phyloP scores from a whole-genome alignment of 139 green algal genomes.

The Asterochloris erici region DNA sequence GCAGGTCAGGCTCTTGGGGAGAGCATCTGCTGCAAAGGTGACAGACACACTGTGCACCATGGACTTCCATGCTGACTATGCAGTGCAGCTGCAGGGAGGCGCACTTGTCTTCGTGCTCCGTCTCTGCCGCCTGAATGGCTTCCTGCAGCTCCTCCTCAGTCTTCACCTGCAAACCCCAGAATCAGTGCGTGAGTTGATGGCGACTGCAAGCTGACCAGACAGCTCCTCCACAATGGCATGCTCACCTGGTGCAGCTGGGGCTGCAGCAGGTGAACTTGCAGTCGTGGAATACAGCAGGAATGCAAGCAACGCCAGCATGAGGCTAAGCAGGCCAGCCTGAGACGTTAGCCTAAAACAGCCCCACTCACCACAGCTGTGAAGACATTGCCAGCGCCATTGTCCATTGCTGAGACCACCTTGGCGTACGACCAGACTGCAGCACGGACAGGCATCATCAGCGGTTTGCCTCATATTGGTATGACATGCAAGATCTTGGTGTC shows the following conservation, averaged over 20 bases:
- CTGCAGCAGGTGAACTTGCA: too few species aligned
- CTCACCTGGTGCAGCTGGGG: too few species aligned
- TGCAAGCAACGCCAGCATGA: too few species aligned
- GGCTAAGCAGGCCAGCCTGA: too few species aligned
- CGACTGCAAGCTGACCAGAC: too few species aligned
- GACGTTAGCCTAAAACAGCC: too few species aligned
- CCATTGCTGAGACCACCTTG: conserved; percentile 44
- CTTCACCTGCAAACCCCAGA: conserved; percentile 28
- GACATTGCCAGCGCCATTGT: conserved; percentile 48
- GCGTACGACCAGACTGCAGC: conserved; percentile 68
- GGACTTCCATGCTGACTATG: background rate
- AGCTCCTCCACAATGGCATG: too few species aligned
- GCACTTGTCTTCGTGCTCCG: conserved; percentile 32
- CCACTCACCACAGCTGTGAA: background rate
- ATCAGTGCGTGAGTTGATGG: background rate
- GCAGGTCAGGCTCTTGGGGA: too few species aligned
- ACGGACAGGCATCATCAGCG: background rate
- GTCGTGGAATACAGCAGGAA: too few species aligned
- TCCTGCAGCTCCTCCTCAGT: conserved; percentile 61
- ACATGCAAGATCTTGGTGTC: background rate
- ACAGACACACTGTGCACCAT: background rate
- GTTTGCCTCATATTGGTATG: background rate
- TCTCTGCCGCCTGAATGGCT: conserved; percentile 40
- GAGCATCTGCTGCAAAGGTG: too few species aligned
- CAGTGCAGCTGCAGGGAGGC: background rate